Evolutionary conservation across 805 yeast species (phyloP).

Genomic region (Saccharomycopsis microspora): DNA sequence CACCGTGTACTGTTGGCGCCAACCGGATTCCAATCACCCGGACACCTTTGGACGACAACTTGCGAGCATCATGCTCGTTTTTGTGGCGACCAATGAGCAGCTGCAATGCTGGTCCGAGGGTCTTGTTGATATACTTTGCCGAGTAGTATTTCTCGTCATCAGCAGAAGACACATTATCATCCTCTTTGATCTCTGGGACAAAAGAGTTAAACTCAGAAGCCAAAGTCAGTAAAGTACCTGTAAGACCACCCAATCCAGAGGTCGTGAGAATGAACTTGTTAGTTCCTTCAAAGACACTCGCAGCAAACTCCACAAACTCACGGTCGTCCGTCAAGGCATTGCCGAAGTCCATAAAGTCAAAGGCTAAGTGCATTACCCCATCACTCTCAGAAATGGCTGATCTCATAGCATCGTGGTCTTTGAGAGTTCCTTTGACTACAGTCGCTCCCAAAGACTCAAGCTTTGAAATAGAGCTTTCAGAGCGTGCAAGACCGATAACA

Average conservation of each 20-base stretch:
- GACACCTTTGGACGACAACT: slow-evolving; percentile 17
- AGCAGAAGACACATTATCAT: neutral
- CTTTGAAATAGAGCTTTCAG: slow-evolving; percentile 22
- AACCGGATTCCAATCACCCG: slow-evolving; percentile 21
- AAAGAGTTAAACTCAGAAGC: neutral
- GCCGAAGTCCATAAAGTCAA: slow-evolving; percentile 20
- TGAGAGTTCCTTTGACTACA: slow-evolving; percentile 23
- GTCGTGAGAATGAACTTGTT: neutral
- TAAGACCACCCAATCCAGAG: neutral
- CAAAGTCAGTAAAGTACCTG: neutral
- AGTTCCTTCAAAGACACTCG: neutral
- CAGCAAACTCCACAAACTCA: slow-evolving; percentile 22
- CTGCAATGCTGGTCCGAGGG: too few relatives aligned
- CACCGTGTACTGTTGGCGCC: slow-evolving; percentile 27
- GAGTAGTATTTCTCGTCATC: too few relatives aligned
- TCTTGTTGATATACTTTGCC: too few relatives aligned
- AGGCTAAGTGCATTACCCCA: slow-evolving; percentile 29
- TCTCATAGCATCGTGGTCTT: slow-evolving; percentile 21
- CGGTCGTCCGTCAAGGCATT: slow-evolving; percentile 19
- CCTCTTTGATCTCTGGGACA: neutral
- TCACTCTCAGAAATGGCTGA: slow-evolving; percentile 24
- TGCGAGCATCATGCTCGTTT: neutral
- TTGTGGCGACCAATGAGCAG: neutral
- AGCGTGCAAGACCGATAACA: slow-evolving; percentile 25
- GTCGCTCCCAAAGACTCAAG: slow-evolving; percentile 20